Base-by-base conservation (phyloP, 192 early-diverging fungal species). In the Phlyctochytrium bullatum region DNA sequence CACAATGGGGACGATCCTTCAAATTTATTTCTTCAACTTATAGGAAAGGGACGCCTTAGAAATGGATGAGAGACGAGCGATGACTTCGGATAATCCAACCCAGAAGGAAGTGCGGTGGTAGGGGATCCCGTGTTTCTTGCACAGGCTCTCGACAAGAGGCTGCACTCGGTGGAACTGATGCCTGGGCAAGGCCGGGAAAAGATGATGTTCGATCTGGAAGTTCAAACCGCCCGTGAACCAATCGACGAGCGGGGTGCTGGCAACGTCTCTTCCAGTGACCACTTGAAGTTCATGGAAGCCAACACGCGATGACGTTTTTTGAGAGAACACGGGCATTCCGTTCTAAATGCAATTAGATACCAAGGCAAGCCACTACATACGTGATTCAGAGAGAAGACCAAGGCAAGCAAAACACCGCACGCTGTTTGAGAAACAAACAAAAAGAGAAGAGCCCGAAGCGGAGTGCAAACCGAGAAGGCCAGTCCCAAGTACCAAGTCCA, bases 161-260 rank as follows among this genome's bases (percentile, higher is more conserved):
- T 85, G 79, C 24, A 88, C 75, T 71, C 85, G 80, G 52, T 70
- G 67, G 64, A 90, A 83, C 72, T 80, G 80, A 74, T 93, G 88
- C 34, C 91, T 84, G 14, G 91, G 91, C 64, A 93, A 82, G 34
- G 77, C 83, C 4, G 92, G 90, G 85, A 93, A 93, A 71, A 91
- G 83, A 71, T 93, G 92, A 80, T 93, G 92, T 75, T 93, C 90
- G 64, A 93, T 91, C 59, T 93, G 92, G 80, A 81, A 90, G 83
- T 92, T 92, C 59, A 91, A 78, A 54, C 89, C 90, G 34, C 90
- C 89, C 10, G 83, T 88, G 76, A 93, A 92, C 92, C 92, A 93
- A 77, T 93, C 83, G 52, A 77, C 78, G 64, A 92, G 83, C 16
- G 75, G 36, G 69, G 65, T 69, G 6, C 83, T 68, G 59, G 72